Base-by-base conservation (phyloP, 2,329 filamentous ascomycete genomes). In the Grosmannia serpens region DNA sequence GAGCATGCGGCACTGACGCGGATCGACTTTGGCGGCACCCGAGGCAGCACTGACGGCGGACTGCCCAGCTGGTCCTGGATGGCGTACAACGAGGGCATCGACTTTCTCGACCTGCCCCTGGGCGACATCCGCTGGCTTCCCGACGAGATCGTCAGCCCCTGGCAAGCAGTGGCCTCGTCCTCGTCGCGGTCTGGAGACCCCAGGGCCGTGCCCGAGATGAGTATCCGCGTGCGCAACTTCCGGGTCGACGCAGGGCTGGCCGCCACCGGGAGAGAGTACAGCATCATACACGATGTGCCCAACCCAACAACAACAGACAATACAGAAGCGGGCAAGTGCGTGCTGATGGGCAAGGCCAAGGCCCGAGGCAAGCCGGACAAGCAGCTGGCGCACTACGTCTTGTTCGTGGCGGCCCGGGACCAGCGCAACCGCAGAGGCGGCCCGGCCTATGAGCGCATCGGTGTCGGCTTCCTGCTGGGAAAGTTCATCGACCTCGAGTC, bases 1-100 rank as follows among this genome's bases (percentile, higher is more conserved):
- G 17, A 53, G 8, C 20, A 4, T 2, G 35, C 20, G 11, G 41
- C 4, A 51, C n/a, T 50, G 20, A 55, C 41, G 1, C 53, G 26
- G 7, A 55, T 55, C 10, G 53, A 47, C 53, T 47, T 29, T 24
- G 22, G 10, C 17, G 38, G 24, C 44, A n/a, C 11, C 29, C 13
- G n/a, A 22, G 10, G 24, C 20, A 38, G 35, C 17, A 11, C 35
- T 11, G 49, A 44, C 35, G 29, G 24, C 27, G 27, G 13, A 7
- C 63, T 67, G 1, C 68, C 69, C 1, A 62, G 65, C 0, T 72
- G 70, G 70, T 72, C 70, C 0, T 72, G 70, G 70, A 72, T 71
- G 67, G 67, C 65, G 0, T 70, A 71, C 31, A 24, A 65, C 2
- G 70, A 70, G 3, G 63, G 54, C 0, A 71, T 72, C 3, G 55